Base-by-base conservation (phyloP, 2,329 filamentous ascomycete species). In the Podosphaera leucotricha region DNA sequence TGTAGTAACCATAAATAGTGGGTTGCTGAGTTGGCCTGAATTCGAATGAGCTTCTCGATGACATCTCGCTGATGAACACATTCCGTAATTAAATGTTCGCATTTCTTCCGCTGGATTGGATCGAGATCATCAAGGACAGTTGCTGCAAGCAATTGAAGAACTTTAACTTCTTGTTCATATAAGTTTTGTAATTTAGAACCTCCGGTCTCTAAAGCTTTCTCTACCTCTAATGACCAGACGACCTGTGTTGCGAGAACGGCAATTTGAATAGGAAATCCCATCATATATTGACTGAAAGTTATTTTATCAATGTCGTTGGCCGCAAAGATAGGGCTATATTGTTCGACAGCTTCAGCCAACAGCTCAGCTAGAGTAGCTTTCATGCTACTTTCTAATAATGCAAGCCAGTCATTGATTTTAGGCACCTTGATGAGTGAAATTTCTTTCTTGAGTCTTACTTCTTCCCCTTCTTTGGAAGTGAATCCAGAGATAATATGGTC, bases 341-440 rank as follows among this genome's bases (percentile, higher is more conserved):
- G 75, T 30, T 81, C 74, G 35, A 92, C 71, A 2, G 90, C 87
- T 58, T 95, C 86, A 2, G 77, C 77, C 24, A 98, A 70, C 22
- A 93, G 68, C 59, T 95, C 87, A 0, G 90, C 90, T 16, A 99
- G 71, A 0, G 90, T 93, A 28, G 76, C 70, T 61, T 94, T 94
- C 86, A 98, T 95, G 51, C 80, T 92, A 46, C 66, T 77, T 60
- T 98, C 90, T 26, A 99, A 66, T 3, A 92, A 76, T 24, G 82
- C 80, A n/a, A 99, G 70, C 90, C 90, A 99, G 61, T 98, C 90
- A 55, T 99, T 98, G 66, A 99, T 94, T 55, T 84, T 81, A 0
- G 92, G 92, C 1, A 84, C 92, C 62, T 93, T 93, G 54, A 84
- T 72, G 41, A 98, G 68, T 15, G 84, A 93, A 48, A 99, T 87